Conservation (phyloP, 495 filamentous ascomycete genomes). For the Neurospora terricola region DNA sequence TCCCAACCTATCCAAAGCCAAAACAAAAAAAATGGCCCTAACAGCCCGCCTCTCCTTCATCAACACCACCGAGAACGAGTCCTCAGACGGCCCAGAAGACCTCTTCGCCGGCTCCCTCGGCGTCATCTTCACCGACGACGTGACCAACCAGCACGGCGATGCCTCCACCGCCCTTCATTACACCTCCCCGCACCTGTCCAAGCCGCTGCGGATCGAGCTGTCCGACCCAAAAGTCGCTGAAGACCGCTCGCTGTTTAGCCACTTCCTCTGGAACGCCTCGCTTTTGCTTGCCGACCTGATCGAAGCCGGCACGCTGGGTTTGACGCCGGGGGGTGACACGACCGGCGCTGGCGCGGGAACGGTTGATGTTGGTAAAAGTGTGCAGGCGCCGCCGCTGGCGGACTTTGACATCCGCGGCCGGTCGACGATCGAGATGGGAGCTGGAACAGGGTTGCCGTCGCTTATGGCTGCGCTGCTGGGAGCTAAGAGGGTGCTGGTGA, state of each 20-base stretch:
- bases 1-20: not conserved
- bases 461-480: constrained; percentile 56
- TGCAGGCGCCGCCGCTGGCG: not conserved
- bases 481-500: constrained; percentile 52
- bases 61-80: constrained; percentile 16
- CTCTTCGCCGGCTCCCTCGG: constrained; percentile 52
- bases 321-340: constrained; percentile 4
- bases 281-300: constrained; percentile 62
- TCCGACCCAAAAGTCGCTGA: constrained; percentile 47
- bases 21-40: constrained; percentile 25
- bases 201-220: constrained; percentile 35
- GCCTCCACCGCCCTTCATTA: constrained; percentile 57
- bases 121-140: constrained; percentile 68
- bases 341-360: not conserved
- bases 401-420: constrained; percentile 29
- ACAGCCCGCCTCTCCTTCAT: constrained; percentile 26
- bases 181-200: constrained; percentile 44
- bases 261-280: constrained; percentile 81
- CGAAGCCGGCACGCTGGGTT: constrained; percentile 33
- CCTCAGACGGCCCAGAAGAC: constrained; percentile 46
- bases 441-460: constrained; percentile 65
- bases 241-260: constrained; percentile 59
- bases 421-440: constrained; percentile 42
- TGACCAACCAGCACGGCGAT: constrained; percentile 66
- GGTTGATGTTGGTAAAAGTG: constrained; percentile 1